Percentiles rank a stretch among this genome's conserved stretches.
phyloP scores from a whole-genome alignment of 306 rosid species.

The Cicer cuneatum region DNA sequence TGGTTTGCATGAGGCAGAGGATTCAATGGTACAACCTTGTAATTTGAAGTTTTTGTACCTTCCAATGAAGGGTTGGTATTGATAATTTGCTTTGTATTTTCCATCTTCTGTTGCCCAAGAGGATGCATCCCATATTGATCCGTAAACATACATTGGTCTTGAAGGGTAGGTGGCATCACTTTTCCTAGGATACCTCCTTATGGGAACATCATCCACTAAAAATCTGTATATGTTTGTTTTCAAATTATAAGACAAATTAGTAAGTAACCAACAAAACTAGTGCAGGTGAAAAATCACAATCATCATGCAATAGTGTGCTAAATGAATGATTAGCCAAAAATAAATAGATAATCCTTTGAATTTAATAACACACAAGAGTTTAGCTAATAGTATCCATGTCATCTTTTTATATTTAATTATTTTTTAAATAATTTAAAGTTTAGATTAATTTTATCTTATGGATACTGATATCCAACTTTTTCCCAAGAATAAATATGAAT shows the following conservation, averaged over 20 bases:
- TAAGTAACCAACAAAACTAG: slow-evolving; percentile 1
- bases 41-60: slow-evolving; percentile 72
- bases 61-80: slow-evolving; percentile 80
- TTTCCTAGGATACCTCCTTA: slow-evolving; percentile 74
- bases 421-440: too few species aligned
- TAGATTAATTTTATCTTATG: too few species aligned
- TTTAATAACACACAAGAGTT: too few species aligned
- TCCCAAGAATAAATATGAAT: too few species aligned
- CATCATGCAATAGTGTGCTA: background rate
- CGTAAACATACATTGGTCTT: slow-evolving; percentile 86
- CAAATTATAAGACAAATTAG: slow-evolving; percentile 42
- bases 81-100: slow-evolving; percentile 86
- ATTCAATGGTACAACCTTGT: slow-evolving; percentile 53
- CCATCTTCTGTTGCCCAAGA: slow-evolving; percentile 97
- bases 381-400: too few species aligned
- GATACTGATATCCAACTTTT: too few species aligned
- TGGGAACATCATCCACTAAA: slow-evolving; percentile 86
- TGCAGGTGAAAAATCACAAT: background rate
- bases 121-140: slow-evolving; percentile 98
- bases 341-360: background rate
- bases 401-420: too few species aligned
- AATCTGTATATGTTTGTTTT: slow-evolving; percentile 58
- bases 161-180: slow-evolving; percentile 78
- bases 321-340: slow-evolving; percentile 11
- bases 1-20: slow-evolving; percentile 57